Evolutionary conservation across 768 basidiomycete species (phyloP), one percentile per base, ranked within the genome.

Genomic region (Panaeolus cyanescens): DNA sequence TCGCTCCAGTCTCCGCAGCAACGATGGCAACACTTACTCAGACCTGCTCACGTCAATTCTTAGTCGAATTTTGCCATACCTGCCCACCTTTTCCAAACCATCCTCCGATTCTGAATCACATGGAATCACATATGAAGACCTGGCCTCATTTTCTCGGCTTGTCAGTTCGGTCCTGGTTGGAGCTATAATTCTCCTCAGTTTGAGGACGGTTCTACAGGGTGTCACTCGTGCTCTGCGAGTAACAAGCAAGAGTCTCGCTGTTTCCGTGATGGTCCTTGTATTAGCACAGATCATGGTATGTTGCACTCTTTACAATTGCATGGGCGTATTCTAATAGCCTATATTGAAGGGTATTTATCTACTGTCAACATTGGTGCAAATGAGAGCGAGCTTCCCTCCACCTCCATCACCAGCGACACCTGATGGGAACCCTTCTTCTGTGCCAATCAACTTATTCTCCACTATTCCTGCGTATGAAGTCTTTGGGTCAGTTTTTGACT

Each of bases 261-360:
- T 90, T 4, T 89, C 89, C 4, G 74, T 94, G 39, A 89, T 94
- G 83, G 72, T 94, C 25, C 82, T 95, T 31, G 73, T 89, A 9
- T 80, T 95, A 22, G 89, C 92, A 6, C 92, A 95, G 70, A 79
- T 95, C 53, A 93, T 95, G 92, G 92, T 92, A 64, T 32, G 80
- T 68, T 28, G 13, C 34, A 45, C 62, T 58, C 13, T 22, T 42
- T 22, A 34, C 17, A 30, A 37, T 59, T 30, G 55, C 17, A 25
- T 59, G 59, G 36, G 22, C 33, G 33, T 56, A 33, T 64, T 34
- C 17, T 63, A 32, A 39, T 36, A 54, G 34, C 32, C 31, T 10
- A 17, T 33, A 50, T 58, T n/a, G 28, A 64, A 94, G 92, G 90
- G 89, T 10, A 89, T 91, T 40, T 95, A 95, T 70, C 83, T 94